Evolutionary conservation across 495 filamentous ascomycete genomes (phyloP).

Genomic region (Aspergillus conjunctus): DNA sequence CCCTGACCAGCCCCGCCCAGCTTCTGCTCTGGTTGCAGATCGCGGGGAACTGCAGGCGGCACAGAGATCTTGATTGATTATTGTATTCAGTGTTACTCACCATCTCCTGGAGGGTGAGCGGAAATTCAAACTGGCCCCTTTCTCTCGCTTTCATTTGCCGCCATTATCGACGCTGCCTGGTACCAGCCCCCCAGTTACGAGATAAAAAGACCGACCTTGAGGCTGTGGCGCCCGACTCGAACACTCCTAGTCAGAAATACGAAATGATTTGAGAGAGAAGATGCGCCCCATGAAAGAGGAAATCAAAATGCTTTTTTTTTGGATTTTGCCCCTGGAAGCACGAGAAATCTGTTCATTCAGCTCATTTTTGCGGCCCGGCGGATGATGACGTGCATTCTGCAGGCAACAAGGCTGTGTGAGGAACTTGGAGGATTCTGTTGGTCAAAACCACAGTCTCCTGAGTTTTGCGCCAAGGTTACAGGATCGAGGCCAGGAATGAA

Average conservation of each 20-base stretch:
- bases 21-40: too few species aligned
- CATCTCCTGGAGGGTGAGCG: too few species aligned
- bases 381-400: slow-evolving; percentile 4
- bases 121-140: too few species aligned
- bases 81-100: too few species aligned
- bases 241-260: background rate
- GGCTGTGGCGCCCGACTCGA: background rate
- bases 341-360: background rate
- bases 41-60: too few species aligned
- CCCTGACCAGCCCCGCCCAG: too few species aligned
- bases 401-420: background rate
- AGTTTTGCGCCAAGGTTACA: too few species aligned
- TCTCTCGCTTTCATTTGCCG: background rate
- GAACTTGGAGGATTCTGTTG: background rate
- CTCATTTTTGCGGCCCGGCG: background rate
- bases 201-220: background rate
- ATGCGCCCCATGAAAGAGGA: background rate
- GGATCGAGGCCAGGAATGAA: background rate
- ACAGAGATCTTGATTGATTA: too few species aligned
- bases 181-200: background rate
- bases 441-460: background rate
- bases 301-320: background rate
- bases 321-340: background rate
- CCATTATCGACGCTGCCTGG: background rate
- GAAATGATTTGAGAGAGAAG: background rate